phyloP scores from a whole-genome alignment of 208 protist species.

The Trypanosoma melophagium region DNA sequence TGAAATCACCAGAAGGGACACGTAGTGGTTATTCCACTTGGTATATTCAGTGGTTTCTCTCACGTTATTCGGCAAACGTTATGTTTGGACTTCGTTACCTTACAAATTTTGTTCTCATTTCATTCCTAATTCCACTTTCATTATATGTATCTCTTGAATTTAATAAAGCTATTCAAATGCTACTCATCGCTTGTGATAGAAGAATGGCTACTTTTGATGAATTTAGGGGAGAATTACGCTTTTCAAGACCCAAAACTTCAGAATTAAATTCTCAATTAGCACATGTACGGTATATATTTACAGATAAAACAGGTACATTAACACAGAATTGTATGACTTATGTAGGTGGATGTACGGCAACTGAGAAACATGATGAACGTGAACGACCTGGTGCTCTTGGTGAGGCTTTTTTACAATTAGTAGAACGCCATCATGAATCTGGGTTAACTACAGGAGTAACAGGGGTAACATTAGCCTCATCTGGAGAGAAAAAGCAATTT shows the following conservation, averaged over 20 bases:
- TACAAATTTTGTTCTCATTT: constrained; percentile 84
- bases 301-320: constrained; percentile 91
- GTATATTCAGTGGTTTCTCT: constrained; percentile 71
- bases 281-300: constrained; percentile 87
- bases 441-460: neutral
- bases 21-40: constrained; percentile 40
- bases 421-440: neutral
- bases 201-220: constrained; percentile 74
- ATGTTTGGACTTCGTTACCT: constrained; percentile 78
- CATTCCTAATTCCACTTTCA: constrained; percentile 85
- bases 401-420: constrained; percentile 32
- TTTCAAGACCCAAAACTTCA: constrained; percentile 73
- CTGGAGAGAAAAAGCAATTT: too few relatives aligned
- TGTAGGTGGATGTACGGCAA: constrained; percentile 56
- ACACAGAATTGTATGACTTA: constrained; percentile 91
- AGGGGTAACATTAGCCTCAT: neutral
- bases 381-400: constrained; percentile 65
- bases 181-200: constrained; percentile 69
- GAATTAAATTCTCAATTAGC: constrained; percentile 87
- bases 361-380: constrained; percentile 49
- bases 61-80: constrained; percentile 33
- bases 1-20: constrained; percentile 28
- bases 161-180: constrained; percentile 83
- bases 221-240: constrained; percentile 53
- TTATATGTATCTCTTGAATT: constrained; percentile 90